These are phyloP conservation scores for Xylariaceae sp. DNA, from an alignment of 2,329 filamentous ascomycete genomes.

Conservation along the genomic window DNA sequence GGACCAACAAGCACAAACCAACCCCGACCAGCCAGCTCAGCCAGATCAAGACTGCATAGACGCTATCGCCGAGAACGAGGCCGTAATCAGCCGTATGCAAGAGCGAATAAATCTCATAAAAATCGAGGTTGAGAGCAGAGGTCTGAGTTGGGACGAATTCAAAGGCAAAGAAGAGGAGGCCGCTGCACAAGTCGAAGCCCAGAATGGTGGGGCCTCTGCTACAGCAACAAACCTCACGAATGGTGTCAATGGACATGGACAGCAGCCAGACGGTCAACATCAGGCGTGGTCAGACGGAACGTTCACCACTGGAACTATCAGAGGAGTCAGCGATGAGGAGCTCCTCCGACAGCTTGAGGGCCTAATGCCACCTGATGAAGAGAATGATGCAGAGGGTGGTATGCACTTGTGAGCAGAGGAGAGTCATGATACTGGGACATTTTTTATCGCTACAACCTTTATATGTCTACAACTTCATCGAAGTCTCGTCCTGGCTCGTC, in stretches of 20 bases:
- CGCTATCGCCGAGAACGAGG: slow-evolving; percentile 68
- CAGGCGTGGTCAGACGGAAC: slow-evolving; percentile 60
- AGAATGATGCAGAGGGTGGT: slow-evolving; percentile 48
- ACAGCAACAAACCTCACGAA: slow-evolving; percentile 10
- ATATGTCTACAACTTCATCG: too few relatives aligned
- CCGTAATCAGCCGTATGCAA: slow-evolving; percentile 63
- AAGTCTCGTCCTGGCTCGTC: too few relatives aligned
- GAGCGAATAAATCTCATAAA: slow-evolving; percentile 61
- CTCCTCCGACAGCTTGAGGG: slow-evolving; percentile 52
- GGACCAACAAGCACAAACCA: slow-evolving; percentile 12
- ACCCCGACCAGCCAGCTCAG: slow-evolving; percentile 15
- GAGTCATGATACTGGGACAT: too few relatives aligned
- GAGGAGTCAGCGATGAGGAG: slow-evolving; percentile 54
- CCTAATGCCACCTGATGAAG: slow-evolving; percentile 45
- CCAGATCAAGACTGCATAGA: slow-evolving; percentile 69
- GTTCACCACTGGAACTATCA: slow-evolving; percentile 56
- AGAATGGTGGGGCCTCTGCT: slow-evolving; percentile 7
- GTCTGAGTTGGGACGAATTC: slow-evolving; percentile 54
- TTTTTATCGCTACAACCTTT: too few relatives aligned
- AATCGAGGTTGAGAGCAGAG: slow-evolving; percentile 58
- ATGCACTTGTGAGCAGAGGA: slow-evolving; percentile 51
- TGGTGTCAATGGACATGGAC: slow-evolving; percentile 42
- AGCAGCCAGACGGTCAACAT: slow-evolving; percentile 20
- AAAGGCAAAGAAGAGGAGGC: slow-evolving; percentile 40
- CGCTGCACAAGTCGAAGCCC: slow-evolving; percentile 30